Conservation (phyloP, 202 grass and related monocot genomes). For the Setaria viridis region DNA sequence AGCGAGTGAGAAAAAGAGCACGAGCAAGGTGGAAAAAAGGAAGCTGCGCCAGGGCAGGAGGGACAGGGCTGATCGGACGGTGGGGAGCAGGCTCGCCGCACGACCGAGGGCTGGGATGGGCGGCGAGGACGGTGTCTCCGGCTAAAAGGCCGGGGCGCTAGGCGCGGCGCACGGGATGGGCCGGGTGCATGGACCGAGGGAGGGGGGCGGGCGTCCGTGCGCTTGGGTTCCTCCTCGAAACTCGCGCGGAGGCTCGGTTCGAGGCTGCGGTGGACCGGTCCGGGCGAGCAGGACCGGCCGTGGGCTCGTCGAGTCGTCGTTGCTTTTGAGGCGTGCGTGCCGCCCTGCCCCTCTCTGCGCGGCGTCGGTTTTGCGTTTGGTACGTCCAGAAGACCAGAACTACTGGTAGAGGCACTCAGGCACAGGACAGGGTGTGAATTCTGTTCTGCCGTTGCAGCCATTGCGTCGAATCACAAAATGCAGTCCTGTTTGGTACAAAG, state of each 20-base stretch:
- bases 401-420: neutral
- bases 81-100: neutral
- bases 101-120: slow-evolving; percentile 18
- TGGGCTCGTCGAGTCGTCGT: slow-evolving; percentile 11
- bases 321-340: slow-evolving; percentile 48
- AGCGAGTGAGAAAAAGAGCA: slow-evolving; percentile 6
- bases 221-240: slow-evolving; percentile 38
- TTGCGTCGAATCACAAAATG: too few species aligned
- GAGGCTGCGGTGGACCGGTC: slow-evolving; percentile 38
- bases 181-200: slow-evolving; percentile 32
- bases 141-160: neutral
- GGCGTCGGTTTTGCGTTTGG: slow-evolving; percentile 26
- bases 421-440: too few species aligned
- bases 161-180: slow-evolving; percentile 22
- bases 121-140: neutral
- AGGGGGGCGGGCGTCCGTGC: neutral
- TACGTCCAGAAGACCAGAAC: neutral
- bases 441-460: too few species aligned
- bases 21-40: too few species aligned
- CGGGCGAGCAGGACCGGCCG: neutral
- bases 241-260: slow-evolving; percentile 27
- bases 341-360: neutral
- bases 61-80: slow-evolving; percentile 47
- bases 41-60: slow-evolving; percentile 27
- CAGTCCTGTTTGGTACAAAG: too few species aligned